Conservation (phyloP, 352 stramenopile species). For the Phytophthora constricta region DNA sequence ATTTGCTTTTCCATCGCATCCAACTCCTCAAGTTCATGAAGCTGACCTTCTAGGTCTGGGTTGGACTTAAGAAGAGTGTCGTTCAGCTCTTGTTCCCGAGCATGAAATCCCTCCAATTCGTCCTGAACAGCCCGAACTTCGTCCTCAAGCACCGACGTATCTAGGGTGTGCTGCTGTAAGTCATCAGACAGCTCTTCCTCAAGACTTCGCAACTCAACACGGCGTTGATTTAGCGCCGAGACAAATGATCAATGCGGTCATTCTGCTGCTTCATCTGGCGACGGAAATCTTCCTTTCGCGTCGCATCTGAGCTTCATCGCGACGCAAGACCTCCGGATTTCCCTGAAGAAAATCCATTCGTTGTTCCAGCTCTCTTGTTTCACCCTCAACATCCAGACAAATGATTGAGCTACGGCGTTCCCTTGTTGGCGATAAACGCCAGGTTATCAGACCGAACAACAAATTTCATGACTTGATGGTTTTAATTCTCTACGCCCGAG, state of each 20-base stretch:
- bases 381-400: slow-evolving; percentile 71
- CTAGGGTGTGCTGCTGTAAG: slow-evolving; percentile 65
- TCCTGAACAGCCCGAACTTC: slow-evolving; percentile 57
- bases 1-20: slow-evolving; percentile 58
- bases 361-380: slow-evolving; percentile 65
- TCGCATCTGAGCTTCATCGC: slow-evolving; percentile 55
- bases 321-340: slow-evolving; percentile 53
- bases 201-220: slow-evolving; percentile 61
- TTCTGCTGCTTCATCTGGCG: slow-evolving; percentile 52
- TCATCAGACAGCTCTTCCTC: slow-evolving; percentile 78
- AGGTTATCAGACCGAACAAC: slow-evolving; percentile 78
- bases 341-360: slow-evolving; percentile 57
- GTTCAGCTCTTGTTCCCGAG: slow-evolving; percentile 62
- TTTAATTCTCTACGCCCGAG: no score
- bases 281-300: slow-evolving; percentile 54
- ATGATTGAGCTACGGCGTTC: slow-evolving; percentile 71
- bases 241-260: slow-evolving; percentile 65
- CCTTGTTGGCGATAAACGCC: slow-evolving; percentile 84
- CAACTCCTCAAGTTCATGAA: slow-evolving; percentile 66
- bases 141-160: slow-evolving; percentile 81
- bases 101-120: slow-evolving; percentile 51
- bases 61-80: slow-evolving; percentile 67
- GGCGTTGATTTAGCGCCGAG: slow-evolving; percentile 59
- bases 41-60: slow-evolving; percentile 66
- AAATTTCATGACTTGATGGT: no score